These are phyloP conservation scores for Hibiscus tridactylites DNA, from an alignment of 345 rosid genomes.

Conservation along the genomic window DNA sequence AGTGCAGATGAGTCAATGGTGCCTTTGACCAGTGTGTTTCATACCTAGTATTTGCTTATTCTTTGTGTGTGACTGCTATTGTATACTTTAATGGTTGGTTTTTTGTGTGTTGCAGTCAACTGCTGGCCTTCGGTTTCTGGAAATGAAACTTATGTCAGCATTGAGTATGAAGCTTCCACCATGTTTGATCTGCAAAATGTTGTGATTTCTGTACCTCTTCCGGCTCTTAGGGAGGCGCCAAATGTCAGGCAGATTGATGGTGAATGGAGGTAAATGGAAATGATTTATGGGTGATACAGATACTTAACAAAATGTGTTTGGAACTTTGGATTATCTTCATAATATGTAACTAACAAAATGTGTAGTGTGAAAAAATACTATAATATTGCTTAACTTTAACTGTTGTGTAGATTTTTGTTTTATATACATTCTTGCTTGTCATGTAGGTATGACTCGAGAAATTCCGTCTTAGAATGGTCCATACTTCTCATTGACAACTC, in stretches of 20 bases:
- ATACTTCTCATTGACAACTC: conserved; percentile 88
- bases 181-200: conserved; percentile 88
- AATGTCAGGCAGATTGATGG: conserved; percentile 81
- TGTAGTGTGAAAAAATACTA: background rate
- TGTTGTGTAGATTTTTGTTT: background rate
- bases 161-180: conserved; percentile 92
- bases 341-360: background rate
- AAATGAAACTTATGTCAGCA: conserved; percentile 88
- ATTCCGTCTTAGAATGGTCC: conserved; percentile 86
- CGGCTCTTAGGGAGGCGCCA: conserved; percentile 92
- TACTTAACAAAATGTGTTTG: background rate
- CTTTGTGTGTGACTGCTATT: background rate
- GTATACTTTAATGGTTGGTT: background rate
- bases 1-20: background rate
- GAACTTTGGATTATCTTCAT: background rate
- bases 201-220: conserved; percentile 85
- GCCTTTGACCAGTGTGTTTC: background rate
- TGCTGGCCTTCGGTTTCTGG: conserved; percentile 99
- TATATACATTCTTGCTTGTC: background rate
- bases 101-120: conserved; percentile 59
- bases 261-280: conserved; percentile 73
- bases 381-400: background rate
- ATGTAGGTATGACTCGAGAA: conserved; percentile 81
- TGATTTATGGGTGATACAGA: background rate
- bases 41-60: background rate